Evolutionary conservation across 768 basidiomycete genomes (phyloP).

Genomic region (Panellus pusillus): DNA sequence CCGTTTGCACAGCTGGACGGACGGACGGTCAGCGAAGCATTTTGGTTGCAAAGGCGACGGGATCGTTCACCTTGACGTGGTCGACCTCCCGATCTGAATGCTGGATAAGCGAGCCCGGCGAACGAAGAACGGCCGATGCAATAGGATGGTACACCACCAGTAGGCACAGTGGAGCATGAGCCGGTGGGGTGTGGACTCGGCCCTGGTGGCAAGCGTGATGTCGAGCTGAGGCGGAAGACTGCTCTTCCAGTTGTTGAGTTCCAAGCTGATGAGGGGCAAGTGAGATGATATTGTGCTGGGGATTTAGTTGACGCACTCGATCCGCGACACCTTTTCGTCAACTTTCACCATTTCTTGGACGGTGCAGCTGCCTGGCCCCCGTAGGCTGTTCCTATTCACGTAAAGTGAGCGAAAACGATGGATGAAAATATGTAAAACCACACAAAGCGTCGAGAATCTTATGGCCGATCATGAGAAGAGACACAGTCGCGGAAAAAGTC

Average conservation of each 20-base stretch:
- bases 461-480: conserved; percentile 30
- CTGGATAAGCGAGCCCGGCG: conserved; percentile 19
- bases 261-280: conserved; percentile 2
- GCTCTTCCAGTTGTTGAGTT: conserved; percentile 27
- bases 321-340: neutral
- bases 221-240: conserved; percentile 27
- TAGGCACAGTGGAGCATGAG: conserved; percentile 35
- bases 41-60: neutral
- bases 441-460: conserved; percentile 17
- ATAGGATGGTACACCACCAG: conserved; percentile 38
- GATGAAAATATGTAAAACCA: neutral
- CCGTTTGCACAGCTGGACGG: conserved; percentile 31
- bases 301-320: conserved; percentile 10
- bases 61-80: conserved; percentile 30
- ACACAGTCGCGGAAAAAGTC: conserved; percentile 32
- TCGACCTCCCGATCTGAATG: conserved; percentile 26
- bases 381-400: no score
- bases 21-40: neutral
- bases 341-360: neutral
- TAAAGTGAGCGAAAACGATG: neutral
- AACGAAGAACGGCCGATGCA: conserved; percentile 40
- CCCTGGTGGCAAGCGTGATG: conserved; percentile 32
- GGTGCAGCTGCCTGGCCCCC: conserved; percentile 3
- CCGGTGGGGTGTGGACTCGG: conserved; percentile 33
- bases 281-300: neutral